Conservation (phyloP, 306 rosid genomes). For the Corylus americana region DNA sequence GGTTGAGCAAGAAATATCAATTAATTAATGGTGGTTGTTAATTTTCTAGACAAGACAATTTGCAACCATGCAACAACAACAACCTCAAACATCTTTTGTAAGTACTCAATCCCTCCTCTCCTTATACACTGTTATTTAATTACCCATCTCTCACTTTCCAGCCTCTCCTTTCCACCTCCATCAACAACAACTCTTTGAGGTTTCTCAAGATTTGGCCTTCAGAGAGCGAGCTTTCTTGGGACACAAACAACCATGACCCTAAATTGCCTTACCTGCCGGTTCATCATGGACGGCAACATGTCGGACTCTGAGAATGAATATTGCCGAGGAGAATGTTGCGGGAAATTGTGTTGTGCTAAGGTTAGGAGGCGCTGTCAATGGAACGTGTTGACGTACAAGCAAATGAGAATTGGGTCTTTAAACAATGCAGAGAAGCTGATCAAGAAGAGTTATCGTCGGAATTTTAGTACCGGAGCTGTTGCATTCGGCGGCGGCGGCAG, state of each 20-base stretch:
- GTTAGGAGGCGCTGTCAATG: conserved; percentile 65
- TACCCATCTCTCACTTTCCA: conserved; percentile 13
- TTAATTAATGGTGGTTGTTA: conserved; percentile 3
- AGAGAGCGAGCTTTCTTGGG: not conserved
- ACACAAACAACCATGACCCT: conserved; percentile 53
- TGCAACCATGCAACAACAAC: not conserved
- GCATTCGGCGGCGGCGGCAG: conserved; percentile 33
- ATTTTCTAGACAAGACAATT: conserved; percentile 6
- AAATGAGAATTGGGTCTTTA: conserved; percentile 1
- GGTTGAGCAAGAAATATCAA: conserved; percentile 34
- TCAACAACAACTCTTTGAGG: not conserved
- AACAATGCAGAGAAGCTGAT: conserved; percentile 5
- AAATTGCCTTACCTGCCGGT: conserved; percentile 59
- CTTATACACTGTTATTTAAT: too few species aligned
- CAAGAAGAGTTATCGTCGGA: conserved; percentile 38
- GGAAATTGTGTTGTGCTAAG: conserved; percentile 9
- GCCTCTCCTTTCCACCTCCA: conserved; percentile 3
- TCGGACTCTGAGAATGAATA: conserved; percentile 44
- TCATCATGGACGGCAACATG: conserved; percentile 32
- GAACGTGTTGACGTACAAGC: conserved; percentile 28
- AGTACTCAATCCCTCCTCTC: conserved; percentile 18
- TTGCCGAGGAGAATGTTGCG: conserved; percentile 17
- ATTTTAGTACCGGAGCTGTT: conserved; percentile 22
- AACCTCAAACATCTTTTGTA: not conserved
- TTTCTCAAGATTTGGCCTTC: conserved; percentile 20